Conservation (phyloP, 148 eudicot genomes). For the Limonium bicolor region DNA sequence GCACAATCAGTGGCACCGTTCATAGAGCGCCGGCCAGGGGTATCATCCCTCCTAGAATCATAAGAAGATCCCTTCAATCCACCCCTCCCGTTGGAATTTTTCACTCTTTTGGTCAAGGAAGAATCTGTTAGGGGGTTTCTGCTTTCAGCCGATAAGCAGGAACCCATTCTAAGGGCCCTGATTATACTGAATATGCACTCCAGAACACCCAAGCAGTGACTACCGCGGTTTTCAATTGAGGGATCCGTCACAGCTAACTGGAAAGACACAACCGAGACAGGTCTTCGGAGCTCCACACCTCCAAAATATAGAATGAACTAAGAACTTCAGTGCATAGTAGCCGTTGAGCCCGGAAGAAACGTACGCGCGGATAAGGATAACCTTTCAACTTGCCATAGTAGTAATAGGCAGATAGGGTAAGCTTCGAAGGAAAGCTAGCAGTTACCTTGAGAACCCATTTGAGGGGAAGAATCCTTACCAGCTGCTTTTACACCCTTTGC, state of each 20-base stretch:
- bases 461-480: too few relatives aligned
- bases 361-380: too few relatives aligned
- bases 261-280: too few relatives aligned
- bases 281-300: too few relatives aligned
- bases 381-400: too few relatives aligned
- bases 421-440: too few relatives aligned
- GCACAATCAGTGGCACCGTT: constrained; percentile 76
- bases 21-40: constrained; percentile 55
- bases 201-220: constrained; percentile 56
- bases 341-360: too few relatives aligned
- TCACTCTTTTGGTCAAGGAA: constrained; percentile 33
- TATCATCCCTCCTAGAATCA: constrained; percentile 40
- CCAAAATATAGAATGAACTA: too few relatives aligned
- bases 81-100: constrained; percentile 24
- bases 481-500: too few relatives aligned
- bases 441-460: too few relatives aligned
- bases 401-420: too few relatives aligned
- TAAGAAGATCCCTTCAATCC: constrained; percentile 41
- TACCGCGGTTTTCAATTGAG: constrained; percentile 29
- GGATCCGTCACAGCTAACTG: constrained; percentile 42
- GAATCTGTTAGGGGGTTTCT: constrained; percentile 34
- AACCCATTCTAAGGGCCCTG: constrained; percentile 99
- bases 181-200: constrained; percentile 70
- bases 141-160: constrained; percentile 89
- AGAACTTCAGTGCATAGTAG: too few relatives aligned